Evolutionary conservation across 179 eudicot genomes (phyloP).

Genomic region (Gypsophila paniculata): DNA sequence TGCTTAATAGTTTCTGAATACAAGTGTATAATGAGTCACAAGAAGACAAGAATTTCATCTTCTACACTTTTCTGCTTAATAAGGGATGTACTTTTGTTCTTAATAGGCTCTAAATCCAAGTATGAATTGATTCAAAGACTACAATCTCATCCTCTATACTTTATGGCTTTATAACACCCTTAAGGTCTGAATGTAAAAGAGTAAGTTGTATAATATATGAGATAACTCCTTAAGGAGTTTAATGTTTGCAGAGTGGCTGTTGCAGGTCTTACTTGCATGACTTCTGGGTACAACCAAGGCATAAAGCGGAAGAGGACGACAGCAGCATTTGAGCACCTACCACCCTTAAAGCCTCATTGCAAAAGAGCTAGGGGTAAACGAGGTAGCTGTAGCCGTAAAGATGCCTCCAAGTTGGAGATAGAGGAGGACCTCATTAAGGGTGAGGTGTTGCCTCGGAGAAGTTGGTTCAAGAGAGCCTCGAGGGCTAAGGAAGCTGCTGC

Average conservation of each 20-base stretch:
- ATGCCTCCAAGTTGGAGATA: neutral
- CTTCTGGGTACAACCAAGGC: conserved; percentile 1
- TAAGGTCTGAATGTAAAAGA: conserved; percentile 18
- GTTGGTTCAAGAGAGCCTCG: neutral
- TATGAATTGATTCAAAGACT: neutral
- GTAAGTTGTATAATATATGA: conserved; percentile 13
- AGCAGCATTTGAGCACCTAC: neutral
- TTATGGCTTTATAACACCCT: neutral
- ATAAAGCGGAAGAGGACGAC: conserved; percentile 3
- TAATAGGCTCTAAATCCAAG: neutral
- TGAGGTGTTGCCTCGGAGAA: neutral
- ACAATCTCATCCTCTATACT: neutral
- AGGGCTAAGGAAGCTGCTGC: neutral
- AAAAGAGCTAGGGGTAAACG: conserved; percentile 6
- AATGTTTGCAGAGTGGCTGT: neutral
- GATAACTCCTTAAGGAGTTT: neutral
- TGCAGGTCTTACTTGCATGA: neutral
- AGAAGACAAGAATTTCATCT: conserved; percentile 6
- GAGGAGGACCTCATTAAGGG: neutral
- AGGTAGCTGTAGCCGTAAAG: neutral
- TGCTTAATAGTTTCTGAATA: neutral
- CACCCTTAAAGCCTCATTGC: conserved; percentile 8
- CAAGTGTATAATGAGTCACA: neutral
- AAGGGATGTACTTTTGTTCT: neutral
- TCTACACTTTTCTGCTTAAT: neutral